Evolutionary conservation across 345 rosid species (phyloP).

Genomic region (Linum tenue): DNA sequence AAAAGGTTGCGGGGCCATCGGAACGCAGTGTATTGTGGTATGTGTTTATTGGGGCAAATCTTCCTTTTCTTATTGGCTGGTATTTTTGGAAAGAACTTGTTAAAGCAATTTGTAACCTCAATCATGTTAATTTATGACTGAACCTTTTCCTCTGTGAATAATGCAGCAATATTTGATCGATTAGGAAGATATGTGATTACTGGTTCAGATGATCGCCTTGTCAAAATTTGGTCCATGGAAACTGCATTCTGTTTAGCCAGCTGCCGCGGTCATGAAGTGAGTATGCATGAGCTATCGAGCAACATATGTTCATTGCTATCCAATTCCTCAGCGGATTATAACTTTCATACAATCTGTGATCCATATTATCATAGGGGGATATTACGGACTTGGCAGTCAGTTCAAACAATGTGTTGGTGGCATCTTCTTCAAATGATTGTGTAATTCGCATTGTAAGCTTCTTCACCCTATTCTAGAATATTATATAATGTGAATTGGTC

Average conservation of each 20-base stretch:
- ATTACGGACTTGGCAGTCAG: constrained; percentile 98
- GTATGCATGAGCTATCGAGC: constrained; percentile 24
- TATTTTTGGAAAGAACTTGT: too few relatives aligned
- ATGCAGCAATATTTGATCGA: constrained; percentile 90
- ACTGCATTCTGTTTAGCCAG: constrained; percentile 98
- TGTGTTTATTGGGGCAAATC: constrained; percentile 10
- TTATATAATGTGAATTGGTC: neutral
- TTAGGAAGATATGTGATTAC: constrained; percentile 93
- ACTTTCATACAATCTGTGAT: constrained; percentile 17
- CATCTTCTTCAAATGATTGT: constrained; percentile 96
- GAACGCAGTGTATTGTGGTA: constrained; percentile 99
- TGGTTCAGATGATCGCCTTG: constrained; percentile 98
- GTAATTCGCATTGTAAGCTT: constrained; percentile 85
- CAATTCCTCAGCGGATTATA: constrained; percentile 6
- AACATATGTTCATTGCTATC: constrained; percentile 8
- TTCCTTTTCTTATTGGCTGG: neutral
- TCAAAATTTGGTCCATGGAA: constrained; percentile 99
- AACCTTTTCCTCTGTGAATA: constrained; percentile 17
- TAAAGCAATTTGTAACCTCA: too few relatives aligned
- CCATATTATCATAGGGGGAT: constrained; percentile 57
- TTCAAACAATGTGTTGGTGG: constrained; percentile 83
- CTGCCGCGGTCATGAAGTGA: constrained; percentile 99
- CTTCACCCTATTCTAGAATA: constrained; percentile 1
- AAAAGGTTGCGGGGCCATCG: constrained; percentile 92
- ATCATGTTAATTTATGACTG: neutral